phyloP scores from a whole-genome alignment of 1,284 basidiomycete genomes.

The Acaromyces ingoldii region DNA sequence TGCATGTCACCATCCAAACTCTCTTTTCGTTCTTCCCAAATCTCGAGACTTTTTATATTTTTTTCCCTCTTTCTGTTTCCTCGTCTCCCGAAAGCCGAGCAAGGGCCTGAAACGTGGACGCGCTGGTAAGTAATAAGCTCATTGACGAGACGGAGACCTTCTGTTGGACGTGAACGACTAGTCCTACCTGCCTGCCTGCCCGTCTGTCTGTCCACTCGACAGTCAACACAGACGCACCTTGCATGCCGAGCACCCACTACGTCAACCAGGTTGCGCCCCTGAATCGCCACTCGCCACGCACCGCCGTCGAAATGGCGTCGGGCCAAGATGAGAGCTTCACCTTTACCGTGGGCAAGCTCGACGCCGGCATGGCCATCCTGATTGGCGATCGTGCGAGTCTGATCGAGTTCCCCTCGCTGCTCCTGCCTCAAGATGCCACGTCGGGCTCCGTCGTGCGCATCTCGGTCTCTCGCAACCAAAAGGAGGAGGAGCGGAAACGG shows the following conservation, averaged over 20 bases:
- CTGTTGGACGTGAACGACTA: too few relatives aligned
- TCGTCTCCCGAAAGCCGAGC: too few relatives aligned
- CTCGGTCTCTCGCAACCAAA: conserved; percentile 40
- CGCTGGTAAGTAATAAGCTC: too few relatives aligned
- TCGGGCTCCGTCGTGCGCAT: conserved; percentile 49
- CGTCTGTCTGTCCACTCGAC: too few relatives aligned
- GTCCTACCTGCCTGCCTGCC: too few relatives aligned
- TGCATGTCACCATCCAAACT: too few relatives aligned
- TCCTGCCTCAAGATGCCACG: conserved; percentile 42
- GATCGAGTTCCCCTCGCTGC: conserved; percentile 50
- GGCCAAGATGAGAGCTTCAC: conserved; percentile 19
- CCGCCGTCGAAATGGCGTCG: conserved; percentile 1
- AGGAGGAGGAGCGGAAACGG: conserved; percentile 36
- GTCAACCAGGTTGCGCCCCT: conserved; percentile 34
- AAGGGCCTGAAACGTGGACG: too few relatives aligned
- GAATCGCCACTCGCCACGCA: conserved; percentile 15
- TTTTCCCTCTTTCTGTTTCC: too few relatives aligned
- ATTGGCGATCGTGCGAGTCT: conserved; percentile 48
- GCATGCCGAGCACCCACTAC: conserved; percentile 18
- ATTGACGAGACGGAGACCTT: too few relatives aligned
- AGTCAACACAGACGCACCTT: not conserved
- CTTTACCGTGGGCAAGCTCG: conserved; percentile 51
- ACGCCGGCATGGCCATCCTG: conserved; percentile 50
- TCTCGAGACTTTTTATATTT: too few relatives aligned
- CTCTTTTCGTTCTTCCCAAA: too few relatives aligned